Base-by-base conservation (phyloP, 2,329 filamentous ascomycete species). In the Volutella citrinella region DNA sequence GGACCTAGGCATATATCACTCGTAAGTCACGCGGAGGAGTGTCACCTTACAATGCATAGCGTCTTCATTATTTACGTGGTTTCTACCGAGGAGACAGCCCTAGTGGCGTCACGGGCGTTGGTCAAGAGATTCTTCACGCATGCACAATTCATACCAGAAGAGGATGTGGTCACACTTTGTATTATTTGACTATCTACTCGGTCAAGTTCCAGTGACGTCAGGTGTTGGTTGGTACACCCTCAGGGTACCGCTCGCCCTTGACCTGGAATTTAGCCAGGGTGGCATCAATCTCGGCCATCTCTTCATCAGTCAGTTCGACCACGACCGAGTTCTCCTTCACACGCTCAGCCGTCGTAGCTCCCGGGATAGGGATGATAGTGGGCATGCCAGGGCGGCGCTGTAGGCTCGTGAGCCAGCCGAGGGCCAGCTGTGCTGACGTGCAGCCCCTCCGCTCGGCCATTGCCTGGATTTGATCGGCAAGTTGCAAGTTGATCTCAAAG, bases 401-500 rank as follows among this genome's bases (percentile, higher is more conserved):
- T 19, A 30, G 35, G 2, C 65, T 57, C 32, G 64, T 51, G 7
- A 76, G 60, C 80, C 82, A 87, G 23, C 67, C 70, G 25, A 87
- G 61, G 7, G 80, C 81, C 18, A 86, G 63, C 59, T 86, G 81
- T 2, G 70, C 70, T 7, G 73, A 54, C 1, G 76, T 82, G 45
- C 66, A 70, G 1, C 68, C 67, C 59, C 82, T 84, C 46, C 65
- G 64, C 43, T 60, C 51, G 1, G 81, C 79, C 28, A 85, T 49
- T 29, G 63, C 61, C 51, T 76, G 61, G 5, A 85, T 52, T 36
- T 73, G 64, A 10, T 66, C 45, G 8, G 78, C 74, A 7, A 86
- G 66, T 46, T 75, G 56, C 6, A 84, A 43, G 57, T 85, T 85
- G 50, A 68, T 66, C 19, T 69, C 63, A 47, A 85, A 82, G 46